A percentile compares a stretch with the other conserved stretches of the same genome.
Conservation (phyloP, 805 yeast genomes). For the Candida silvicultrix region DNA sequence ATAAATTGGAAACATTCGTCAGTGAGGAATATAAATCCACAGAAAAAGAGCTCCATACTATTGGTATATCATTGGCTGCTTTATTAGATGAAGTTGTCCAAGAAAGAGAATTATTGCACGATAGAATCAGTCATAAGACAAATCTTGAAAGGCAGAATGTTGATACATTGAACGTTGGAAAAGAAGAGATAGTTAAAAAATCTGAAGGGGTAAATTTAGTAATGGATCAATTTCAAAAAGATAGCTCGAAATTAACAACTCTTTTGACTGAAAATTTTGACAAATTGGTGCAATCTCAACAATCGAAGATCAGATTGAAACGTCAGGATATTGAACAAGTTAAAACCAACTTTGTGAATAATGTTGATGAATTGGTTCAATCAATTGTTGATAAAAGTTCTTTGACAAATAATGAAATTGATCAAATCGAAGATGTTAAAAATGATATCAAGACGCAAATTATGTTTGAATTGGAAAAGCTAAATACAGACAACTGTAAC, state of each 20-base stretch:
- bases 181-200: conserved; percentile 2
- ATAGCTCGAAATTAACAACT: conserved; percentile 9
- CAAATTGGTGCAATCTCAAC: conserved; percentile 9
- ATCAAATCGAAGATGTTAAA: conserved; percentile 10
- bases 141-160: conserved; percentile 11
- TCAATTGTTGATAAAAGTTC: conserved; percentile 1
- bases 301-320: conserved; percentile 6
- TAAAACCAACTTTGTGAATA: conserved; percentile 1
- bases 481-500: conserved; percentile 6
- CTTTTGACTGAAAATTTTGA: conserved; percentile 11
- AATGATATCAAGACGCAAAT: conserved; percentile 12
- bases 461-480: conserved; percentile 7
- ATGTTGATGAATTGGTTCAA: conserved; percentile 6
- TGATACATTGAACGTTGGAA: conserved; percentile 6
- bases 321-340: conserved; percentile 2
- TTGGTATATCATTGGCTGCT: conserved; percentile 6
- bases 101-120: conserved; percentile 11
- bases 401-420: conserved; percentile 5
- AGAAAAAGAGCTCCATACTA: conserved; percentile 12
- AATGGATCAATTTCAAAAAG: conserved; percentile 2
- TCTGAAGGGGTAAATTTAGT: neutral
- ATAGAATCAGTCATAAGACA: conserved; percentile 12
- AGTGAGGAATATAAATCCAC: conserved; percentile 14
- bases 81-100: conserved; percentile 7
- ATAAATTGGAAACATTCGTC: neutral